A percentile compares a stretch with the other conserved stretches of the same genome.
These are phyloP conservation scores for Diplodia intermedia DNA, from an alignment of 2,329 filamentous ascomycete species.

Conservation along the genomic window DNA sequence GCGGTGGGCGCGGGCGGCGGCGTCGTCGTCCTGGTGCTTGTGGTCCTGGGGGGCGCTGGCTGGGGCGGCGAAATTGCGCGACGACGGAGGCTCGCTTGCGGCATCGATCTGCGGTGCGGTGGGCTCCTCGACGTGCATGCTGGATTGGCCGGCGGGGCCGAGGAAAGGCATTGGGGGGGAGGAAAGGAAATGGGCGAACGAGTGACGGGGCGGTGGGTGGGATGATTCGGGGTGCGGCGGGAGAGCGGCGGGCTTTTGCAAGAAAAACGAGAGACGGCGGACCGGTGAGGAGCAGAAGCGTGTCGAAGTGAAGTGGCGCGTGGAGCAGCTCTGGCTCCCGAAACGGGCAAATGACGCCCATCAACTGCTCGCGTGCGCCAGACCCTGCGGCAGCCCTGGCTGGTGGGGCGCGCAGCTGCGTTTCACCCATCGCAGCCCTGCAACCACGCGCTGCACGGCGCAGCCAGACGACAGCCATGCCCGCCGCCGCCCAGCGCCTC, in stretches of 20 bases:
- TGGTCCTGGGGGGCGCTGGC: constrained; percentile 36
- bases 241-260: constrained; percentile 20
- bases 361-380: constrained; percentile 12
- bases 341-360: constrained; percentile 4
- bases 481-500: constrained; percentile 12
- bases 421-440: constrained; percentile 11
- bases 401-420: background rate
- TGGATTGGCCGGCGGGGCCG: constrained; percentile 18
- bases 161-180: constrained; percentile 31
- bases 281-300: constrained; percentile 29
- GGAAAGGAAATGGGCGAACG: constrained; percentile 18
- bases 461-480: constrained; percentile 3
- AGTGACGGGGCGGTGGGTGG: constrained; percentile 14
- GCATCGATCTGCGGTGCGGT: constrained; percentile 37
- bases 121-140: constrained; percentile 28
- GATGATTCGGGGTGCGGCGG: constrained; percentile 1
- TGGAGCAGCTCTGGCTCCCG: background rate
- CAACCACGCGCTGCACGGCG: background rate
- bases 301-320: constrained; percentile 28
- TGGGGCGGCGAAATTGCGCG: constrained; percentile 40
- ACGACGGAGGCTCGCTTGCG: constrained; percentile 39
- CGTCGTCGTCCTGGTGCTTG: constrained; percentile 19
- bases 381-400: constrained; percentile 5
- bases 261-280: constrained; percentile 21
- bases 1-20: constrained; percentile 40